Conservation (phyloP, 2,329 filamentous ascomycete genomes). For the Cladosporium colombiae region DNA sequence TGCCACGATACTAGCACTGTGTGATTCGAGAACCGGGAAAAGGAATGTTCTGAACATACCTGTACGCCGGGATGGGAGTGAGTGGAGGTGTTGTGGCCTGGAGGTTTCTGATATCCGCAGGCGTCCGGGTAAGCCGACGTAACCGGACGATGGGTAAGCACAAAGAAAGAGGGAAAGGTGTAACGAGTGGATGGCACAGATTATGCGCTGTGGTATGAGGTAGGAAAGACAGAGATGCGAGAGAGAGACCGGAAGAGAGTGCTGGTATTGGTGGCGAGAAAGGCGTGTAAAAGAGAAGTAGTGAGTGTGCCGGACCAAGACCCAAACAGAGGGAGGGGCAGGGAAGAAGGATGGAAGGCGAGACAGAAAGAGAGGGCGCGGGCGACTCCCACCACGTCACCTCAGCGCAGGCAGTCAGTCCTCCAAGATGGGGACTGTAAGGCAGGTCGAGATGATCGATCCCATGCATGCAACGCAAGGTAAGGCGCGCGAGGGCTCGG, state of each 20-base stretch:
- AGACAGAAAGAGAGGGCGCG: neutral
- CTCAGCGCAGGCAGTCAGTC: neutral
- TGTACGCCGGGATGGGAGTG: slow-evolving; percentile 16
- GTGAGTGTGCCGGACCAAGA: neutral
- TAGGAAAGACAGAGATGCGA: neutral
- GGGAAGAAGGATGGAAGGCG: slow-evolving; percentile 7
- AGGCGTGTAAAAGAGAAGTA: slow-evolving; percentile 4
- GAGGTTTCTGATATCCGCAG: neutral
- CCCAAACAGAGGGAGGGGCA: slow-evolving; percentile 11
- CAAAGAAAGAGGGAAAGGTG: slow-evolving; percentile 15
- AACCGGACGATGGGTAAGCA: slow-evolving; percentile 1
- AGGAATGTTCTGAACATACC: slow-evolving; percentile 15
- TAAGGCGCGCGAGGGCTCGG: slow-evolving; percentile 7
- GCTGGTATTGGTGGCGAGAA: neutral
- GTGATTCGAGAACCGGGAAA: slow-evolving; percentile 17
- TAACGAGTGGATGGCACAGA: slow-evolving; percentile 18
- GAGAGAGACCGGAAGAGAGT: neutral
- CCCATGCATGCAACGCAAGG: neutral
- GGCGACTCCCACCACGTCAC: slow-evolving; percentile 2
- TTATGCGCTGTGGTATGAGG: neutral
- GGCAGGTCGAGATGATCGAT: neutral
- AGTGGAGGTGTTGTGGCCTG: slow-evolving; percentile 8
- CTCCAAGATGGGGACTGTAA: neutral
- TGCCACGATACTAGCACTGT: slow-evolving; percentile 15
- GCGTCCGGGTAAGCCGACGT: slow-evolving; percentile 5